Conservation (phyloP, 345 rosid species). For the Hibiscus tridactylites region DNA sequence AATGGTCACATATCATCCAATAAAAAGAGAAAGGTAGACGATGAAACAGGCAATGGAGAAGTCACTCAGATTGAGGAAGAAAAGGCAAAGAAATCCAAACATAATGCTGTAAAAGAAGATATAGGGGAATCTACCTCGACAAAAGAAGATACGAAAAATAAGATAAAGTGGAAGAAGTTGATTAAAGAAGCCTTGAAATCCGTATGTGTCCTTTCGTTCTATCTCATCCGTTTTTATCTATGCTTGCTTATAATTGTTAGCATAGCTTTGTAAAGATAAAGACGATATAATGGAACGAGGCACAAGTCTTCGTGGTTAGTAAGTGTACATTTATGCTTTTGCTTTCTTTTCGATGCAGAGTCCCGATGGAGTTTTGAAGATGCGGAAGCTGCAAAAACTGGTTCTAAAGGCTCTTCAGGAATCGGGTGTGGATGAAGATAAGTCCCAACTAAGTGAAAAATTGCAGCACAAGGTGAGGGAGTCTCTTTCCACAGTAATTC, state of each 20-base stretch:
- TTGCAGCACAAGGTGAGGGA: conserved; percentile 55
- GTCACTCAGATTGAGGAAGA: conserved; percentile 27
- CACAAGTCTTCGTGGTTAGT: too few relatives aligned
- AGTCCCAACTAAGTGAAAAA: conserved; percentile 27
- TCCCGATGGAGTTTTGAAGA: conserved; percentile 54
- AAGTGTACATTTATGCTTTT: too few relatives aligned
- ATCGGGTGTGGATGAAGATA: conserved; percentile 33
- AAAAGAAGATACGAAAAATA: conserved; percentile 30
- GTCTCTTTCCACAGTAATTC: neutral
- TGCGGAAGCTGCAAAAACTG: conserved; percentile 57
- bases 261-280: neutral
- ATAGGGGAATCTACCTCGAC: conserved; percentile 9
- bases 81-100: conserved; percentile 35
- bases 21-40: conserved; percentile 56
- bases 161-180: conserved; percentile 82
- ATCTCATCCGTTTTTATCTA: neutral
- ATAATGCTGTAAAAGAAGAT: conserved; percentile 6
- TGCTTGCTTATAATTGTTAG: neutral
- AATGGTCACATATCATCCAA: conserved; percentile 27
- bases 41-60: conserved; percentile 30
- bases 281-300: neutral
- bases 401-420: conserved; percentile 47
- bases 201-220: conserved; percentile 30
- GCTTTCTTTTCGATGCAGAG: conserved; percentile 22
- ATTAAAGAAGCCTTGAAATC: conserved; percentile 54